A percentile compares a stretch with the other conserved stretches of the same genome.
These are phyloP conservation scores for Eucalyptus sp. DNA, from an alignment of 345 rosid genomes.

Conservation along the genomic window DNA sequence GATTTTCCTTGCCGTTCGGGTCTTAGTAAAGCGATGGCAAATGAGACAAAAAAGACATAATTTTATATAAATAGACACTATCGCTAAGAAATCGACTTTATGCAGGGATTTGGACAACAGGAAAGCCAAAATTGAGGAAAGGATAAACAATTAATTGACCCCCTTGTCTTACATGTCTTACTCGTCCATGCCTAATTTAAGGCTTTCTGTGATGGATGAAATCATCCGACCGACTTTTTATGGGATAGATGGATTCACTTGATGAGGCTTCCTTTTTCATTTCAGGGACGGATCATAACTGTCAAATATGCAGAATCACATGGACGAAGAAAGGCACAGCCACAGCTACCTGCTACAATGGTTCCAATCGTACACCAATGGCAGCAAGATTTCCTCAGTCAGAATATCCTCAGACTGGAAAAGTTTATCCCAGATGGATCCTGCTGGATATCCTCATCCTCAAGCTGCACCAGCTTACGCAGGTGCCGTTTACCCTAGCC, in stretches of 20 bases:
- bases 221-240: neutral
- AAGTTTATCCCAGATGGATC: slow-evolving; percentile 14
- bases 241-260: neutral
- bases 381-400: slow-evolving; percentile 14
- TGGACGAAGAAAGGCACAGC: slow-evolving; percentile 29
- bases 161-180: neutral
- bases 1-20: neutral
- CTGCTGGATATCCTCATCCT: slow-evolving; percentile 31
- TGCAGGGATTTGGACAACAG: neutral
- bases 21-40: neutral
- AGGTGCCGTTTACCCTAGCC: slow-evolving; percentile 25
- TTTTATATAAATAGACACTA: neutral
- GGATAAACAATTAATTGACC: too few relatives aligned
- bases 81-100: neutral
- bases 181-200: neutral
- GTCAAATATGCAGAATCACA: slow-evolving; percentile 53
- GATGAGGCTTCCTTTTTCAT: neutral
- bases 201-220: neutral
- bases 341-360: slow-evolving; percentile 18
- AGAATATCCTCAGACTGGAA: slow-evolving; percentile 21
- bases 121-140: too few relatives aligned
- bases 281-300: slow-evolving; percentile 36
- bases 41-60: neutral
- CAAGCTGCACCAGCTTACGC: slow-evolving; percentile 30
- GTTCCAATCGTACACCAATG: slow-evolving; percentile 24